phyloP scores from a whole-genome alignment of 768 basidiomycete genomes.

The Termitomyces bulborhizus region DNA sequence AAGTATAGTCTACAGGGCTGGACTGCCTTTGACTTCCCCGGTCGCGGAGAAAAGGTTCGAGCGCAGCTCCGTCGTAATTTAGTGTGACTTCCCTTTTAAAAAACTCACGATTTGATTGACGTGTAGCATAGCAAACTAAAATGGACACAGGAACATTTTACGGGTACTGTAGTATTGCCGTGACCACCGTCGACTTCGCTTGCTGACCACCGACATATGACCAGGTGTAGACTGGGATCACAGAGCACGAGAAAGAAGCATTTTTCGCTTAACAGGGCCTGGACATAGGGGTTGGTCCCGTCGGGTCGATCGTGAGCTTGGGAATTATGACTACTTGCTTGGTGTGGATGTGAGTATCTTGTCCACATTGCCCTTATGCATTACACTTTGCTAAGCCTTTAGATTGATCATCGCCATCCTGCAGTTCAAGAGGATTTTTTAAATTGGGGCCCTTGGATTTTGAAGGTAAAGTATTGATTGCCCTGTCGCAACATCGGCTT shows the following conservation, averaged over 20 bases:
- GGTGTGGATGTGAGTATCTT: conserved; percentile 54
- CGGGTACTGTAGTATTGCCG: conserved; percentile 38
- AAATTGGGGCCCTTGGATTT: conserved; percentile 75
- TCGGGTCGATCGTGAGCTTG: conserved; percentile 76
- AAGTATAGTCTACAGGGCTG: conserved; percentile 47
- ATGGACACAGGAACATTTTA: conserved; percentile 79
- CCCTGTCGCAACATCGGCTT: neutral
- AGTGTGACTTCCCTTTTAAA: neutral
- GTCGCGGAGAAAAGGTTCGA: conserved; percentile 60
- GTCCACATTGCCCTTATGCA: neutral
- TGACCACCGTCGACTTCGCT: neutral
- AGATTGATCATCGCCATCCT: conserved; percentile 85
- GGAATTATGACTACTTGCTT: conserved; percentile 82
- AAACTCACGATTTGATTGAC: conserved; percentile 2
- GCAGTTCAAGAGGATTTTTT: conserved; percentile 70
- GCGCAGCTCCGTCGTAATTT: neutral
- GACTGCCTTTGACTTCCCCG: conserved; percentile 85
- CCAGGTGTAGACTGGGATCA: conserved; percentile 84
- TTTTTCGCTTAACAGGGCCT: conserved; percentile 67
- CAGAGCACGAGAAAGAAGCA: conserved; percentile 47
- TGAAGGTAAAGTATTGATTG: conserved; percentile 29
- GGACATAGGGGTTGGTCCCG: conserved; percentile 77
- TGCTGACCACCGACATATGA: neutral
- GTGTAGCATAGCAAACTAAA: conserved; percentile 60
- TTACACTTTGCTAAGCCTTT: neutral